Percentiles rank a stretch among this genome's conserved stretches.
phyloP scores from a whole-genome alignment of 1,284 basidiomycete species.

The Ustilago vetiveriae region DNA sequence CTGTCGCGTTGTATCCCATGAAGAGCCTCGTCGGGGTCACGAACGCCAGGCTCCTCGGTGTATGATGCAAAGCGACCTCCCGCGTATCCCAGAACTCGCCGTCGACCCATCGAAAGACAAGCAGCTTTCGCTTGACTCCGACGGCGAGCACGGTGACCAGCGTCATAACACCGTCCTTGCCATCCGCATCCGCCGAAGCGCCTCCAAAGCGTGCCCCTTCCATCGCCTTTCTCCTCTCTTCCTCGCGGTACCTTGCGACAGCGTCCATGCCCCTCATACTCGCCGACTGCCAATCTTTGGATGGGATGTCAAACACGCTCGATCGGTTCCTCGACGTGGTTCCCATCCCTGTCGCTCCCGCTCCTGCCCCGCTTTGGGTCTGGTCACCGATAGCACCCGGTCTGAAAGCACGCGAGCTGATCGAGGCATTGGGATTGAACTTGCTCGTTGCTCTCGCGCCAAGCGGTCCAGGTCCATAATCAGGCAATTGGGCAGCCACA shows the following conservation, averaged over 20 bases:
- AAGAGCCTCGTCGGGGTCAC: slow-evolving; percentile 75
- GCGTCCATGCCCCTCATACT: slow-evolving; percentile 57
- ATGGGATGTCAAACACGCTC: slow-evolving; percentile 30
- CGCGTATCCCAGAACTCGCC: slow-evolving; percentile 80
- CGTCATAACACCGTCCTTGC: slow-evolving; percentile 46
- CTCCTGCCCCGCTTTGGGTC: slow-evolving; percentile 7
- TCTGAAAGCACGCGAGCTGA: slow-evolving; percentile 29
- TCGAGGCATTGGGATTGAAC: slow-evolving; percentile 14
- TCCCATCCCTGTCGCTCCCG: slow-evolving; percentile 2
- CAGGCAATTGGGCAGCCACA: slow-evolving; percentile 16
- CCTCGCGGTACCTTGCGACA: slow-evolving; percentile 39
- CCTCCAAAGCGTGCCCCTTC: slow-evolving; percentile 46
- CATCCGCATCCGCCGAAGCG: slow-evolving; percentile 28
- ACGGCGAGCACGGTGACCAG: slow-evolving; percentile 80
- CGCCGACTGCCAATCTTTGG: slow-evolving; percentile 44
- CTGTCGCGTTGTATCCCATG: slow-evolving; percentile 78
- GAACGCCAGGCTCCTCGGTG: slow-evolving; percentile 79
- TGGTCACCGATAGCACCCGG: slow-evolving; percentile 42
- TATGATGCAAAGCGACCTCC: slow-evolving; percentile 83
- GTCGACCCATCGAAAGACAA: slow-evolving; percentile 84
- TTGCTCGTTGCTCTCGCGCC: slow-evolving; percentile 29
- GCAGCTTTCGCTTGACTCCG: slow-evolving; percentile 84
- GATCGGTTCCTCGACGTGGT: slow-evolving; percentile 25
- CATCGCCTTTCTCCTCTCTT: slow-evolving; percentile 44
- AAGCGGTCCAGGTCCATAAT: slow-evolving; percentile 45